Base-by-base conservation (phyloP, 768 basidiomycete genomes). In the Lactifluus echinatus region DNA sequence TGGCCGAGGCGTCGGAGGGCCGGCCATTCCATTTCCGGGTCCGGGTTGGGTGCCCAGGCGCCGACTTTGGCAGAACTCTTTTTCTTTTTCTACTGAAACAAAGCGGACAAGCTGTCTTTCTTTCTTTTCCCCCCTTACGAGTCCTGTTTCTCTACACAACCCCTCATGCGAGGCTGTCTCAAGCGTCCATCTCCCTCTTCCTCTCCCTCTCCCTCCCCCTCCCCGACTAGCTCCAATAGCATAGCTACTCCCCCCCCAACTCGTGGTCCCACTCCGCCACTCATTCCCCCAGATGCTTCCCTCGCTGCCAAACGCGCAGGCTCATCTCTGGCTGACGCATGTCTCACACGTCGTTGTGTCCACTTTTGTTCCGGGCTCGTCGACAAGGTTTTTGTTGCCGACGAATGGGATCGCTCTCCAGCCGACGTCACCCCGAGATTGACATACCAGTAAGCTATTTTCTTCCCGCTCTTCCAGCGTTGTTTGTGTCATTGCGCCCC, bases 391-490 rank as follows among this genome's bases (percentile, higher is more conserved):
- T 77, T 78, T 65, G 68, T 75, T 29, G 87, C 84, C 3, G 87
- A 89, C 67, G 85, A 86, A 55, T 89, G 87, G 87, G 87, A 89
- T 67, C 76, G 87, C 15, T 86, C 84, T 1, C 87, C 87, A 2
- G 76, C 77, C 2, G 82, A 85, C 39, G 81, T 84, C 24, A 77
- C 83, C 6, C 75, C 75, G 31, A 77, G 75, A 57, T 70, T 89
- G 62, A 76, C 80, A 2, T 89, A 87, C 66, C 76, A 82, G 85
- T 88, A 66, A 77, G 84, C 79, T 29, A 29, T 21, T 14, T 21
- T 42, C 31, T 24, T 8, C 29, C 23, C 39, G 11, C 14, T 34
- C n/a, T n/a, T n/a, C n/a, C n/a, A n/a, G n/a, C n/a, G n/a, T n/a
- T n/a, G n/a, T n/a, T n/a, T n/a, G n/a, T n/a, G n/a, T n/a, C n/a